phyloP scores from a whole-genome alignment of 176 grass and related monocot species.

The Lolium perenne region DNA sequence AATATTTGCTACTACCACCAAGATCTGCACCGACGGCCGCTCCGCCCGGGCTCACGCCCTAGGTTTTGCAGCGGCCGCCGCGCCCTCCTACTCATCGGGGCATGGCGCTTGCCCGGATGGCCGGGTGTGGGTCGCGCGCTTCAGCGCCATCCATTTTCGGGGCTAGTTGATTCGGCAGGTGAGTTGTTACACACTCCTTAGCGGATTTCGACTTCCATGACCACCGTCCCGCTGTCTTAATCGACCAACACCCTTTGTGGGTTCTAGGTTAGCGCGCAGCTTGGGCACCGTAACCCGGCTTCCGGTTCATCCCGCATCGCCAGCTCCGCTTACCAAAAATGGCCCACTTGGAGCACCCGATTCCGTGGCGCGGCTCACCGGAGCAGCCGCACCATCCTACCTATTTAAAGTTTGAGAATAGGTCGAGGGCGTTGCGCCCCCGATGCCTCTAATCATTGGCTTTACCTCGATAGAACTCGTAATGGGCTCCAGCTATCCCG shows the following conservation, averaged over 20 bases:
- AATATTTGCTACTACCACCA: conserved; percentile 92
- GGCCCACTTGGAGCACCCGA: conserved; percentile 59
- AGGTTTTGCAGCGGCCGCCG: too few relatives aligned
- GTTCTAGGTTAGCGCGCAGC: conserved; percentile 52
- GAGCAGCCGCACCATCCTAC: conserved; percentile 39
- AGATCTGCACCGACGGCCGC: conserved; percentile 59
- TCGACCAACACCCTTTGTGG: conserved; percentile 69
- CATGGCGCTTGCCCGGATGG: too few relatives aligned
- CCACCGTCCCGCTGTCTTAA: too few relatives aligned
- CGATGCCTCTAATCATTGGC: too few relatives aligned
- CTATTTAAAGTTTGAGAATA: conserved; percentile 68
- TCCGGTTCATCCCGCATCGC: conserved; percentile 56
- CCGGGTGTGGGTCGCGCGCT: too few relatives aligned
- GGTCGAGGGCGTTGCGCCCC: conserved; percentile 14
- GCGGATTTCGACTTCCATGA: conserved; percentile 84
- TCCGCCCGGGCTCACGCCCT: too few relatives aligned
- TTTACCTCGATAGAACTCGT: conserved; percentile 72
- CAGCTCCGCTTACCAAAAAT: conserved; percentile 66
- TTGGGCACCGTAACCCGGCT: conserved; percentile 41
- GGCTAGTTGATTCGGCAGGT: conserved; percentile 90
- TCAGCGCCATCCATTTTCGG: too few relatives aligned
- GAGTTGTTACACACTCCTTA: conserved; percentile 88
- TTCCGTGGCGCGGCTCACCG: conserved; percentile 27
- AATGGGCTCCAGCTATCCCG: conserved; percentile 67
- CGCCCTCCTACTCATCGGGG: too few relatives aligned